phyloP scores from a whole-genome alignment of 225 moss, liverwort and hornwort genomes.

The Polytrichum formosum region DNA sequence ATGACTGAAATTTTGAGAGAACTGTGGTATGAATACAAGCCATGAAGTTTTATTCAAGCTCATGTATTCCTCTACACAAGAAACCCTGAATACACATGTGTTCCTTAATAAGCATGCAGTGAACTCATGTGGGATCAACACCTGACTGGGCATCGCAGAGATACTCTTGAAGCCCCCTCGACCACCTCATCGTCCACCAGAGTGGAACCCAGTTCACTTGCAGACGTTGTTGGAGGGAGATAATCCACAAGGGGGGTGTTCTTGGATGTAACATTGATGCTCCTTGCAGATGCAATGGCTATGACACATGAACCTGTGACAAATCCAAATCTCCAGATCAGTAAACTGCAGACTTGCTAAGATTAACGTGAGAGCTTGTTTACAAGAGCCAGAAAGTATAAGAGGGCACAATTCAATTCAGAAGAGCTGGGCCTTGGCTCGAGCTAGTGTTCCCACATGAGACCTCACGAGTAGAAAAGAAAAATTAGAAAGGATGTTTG shows the following conservation, averaged over 20 bases:
- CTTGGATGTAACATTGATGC: slow-evolving; percentile 24
- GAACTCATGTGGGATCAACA: slow-evolving; percentile 17
- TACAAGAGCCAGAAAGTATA: not conserved
- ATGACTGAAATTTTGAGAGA: no score
- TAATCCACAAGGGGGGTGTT: slow-evolving; percentile 56
- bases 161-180: slow-evolving; percentile 79
- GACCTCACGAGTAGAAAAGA: no score
- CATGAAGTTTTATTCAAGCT: no score
- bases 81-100: no score
- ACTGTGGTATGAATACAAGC: no score
- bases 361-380: no score
- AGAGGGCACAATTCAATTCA: not conserved
- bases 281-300: slow-evolving; percentile 41
- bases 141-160: slow-evolving; percentile 96
- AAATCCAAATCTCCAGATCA: slow-evolving; percentile 28
- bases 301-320: slow-evolving; percentile 52
- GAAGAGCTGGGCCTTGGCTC: not conserved
- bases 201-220: slow-evolving; percentile 18
- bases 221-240: slow-evolving; percentile 28
- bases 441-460: no score
- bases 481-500: no score
- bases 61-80: no score
- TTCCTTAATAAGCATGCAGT: no score
- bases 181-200: slow-evolving; percentile 87
- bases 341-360: slow-evolving; percentile 39